A percentile compares a stretch with the other conserved stretches of the same genome.
Evolutionary conservation across 805 yeast species (phyloP).

Genomic region (Kodamaea kaohsiungensis): DNA sequence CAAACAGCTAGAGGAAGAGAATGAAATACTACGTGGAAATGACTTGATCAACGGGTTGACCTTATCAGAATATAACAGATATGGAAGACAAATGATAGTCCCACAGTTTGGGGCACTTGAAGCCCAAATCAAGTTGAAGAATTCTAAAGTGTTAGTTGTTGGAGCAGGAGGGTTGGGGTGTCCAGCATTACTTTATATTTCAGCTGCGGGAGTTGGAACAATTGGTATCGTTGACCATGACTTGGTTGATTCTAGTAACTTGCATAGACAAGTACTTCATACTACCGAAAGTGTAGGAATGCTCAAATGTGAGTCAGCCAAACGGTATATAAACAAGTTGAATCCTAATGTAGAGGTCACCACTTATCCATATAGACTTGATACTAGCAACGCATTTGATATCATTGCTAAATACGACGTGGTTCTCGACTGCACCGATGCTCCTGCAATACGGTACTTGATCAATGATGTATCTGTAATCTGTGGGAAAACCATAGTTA

Average conservation of each 20-base stretch:
- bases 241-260: slow-evolving; percentile 76
- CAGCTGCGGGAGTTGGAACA: slow-evolving; percentile 84
- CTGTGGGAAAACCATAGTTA: slow-evolving; percentile 68
- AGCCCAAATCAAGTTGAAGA: slow-evolving; percentile 58
- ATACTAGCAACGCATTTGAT: slow-evolving; percentile 58
- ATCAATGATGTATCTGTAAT: slow-evolving; percentile 82
- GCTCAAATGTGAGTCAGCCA: slow-evolving; percentile 81
- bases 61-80: slow-evolving; percentile 72
- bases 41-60: background rate
- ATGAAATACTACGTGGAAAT: slow-evolving; percentile 10
- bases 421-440: slow-evolving; percentile 91
- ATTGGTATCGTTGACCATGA: slow-evolving; percentile 91
- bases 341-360: slow-evolving; percentile 68
- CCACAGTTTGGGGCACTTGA: slow-evolving; percentile 63
- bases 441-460: slow-evolving; percentile 83
- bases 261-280: slow-evolving; percentile 90
- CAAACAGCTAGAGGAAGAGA: slow-evolving; percentile 21
- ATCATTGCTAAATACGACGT: slow-evolving; percentile 68
- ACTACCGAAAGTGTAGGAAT: slow-evolving; percentile 63
- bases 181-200: slow-evolving; percentile 81
- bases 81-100: slow-evolving; percentile 95
- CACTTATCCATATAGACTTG: slow-evolving; percentile 54
- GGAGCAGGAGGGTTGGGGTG: slow-evolving; percentile 99
- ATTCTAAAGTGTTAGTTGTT: slow-evolving; percentile 65
- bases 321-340: slow-evolving; percentile 46